Percentiles rank a stretch among this genome's conserved stretches.
These are phyloP conservation scores for Scenedesmus sp. DNA, from an alignment of 163 green algal species.

Conservation along the genomic window DNA sequence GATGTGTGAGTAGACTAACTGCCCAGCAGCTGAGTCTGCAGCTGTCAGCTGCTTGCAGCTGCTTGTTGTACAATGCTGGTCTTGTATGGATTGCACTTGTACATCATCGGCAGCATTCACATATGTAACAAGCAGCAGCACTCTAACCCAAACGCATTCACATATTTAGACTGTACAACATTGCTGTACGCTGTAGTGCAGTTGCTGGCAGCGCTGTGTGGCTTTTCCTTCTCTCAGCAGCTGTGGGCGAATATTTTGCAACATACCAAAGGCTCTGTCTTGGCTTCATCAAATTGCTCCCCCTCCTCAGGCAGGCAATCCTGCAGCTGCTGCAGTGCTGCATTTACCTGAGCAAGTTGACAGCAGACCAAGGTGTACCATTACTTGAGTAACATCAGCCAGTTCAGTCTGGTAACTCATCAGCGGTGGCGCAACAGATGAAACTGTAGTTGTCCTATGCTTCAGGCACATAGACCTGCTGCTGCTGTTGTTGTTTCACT, in stretches of 20 bases:
- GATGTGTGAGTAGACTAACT: background rate
- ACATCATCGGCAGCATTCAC: background rate
- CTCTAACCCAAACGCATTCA: too few species aligned
- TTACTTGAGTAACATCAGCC: background rate
- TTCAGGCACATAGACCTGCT: background rate
- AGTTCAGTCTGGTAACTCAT: background rate
- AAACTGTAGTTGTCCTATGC: too few species aligned
- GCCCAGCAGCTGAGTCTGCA: background rate
- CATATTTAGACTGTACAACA: too few species aligned
- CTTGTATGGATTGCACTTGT: background rate
- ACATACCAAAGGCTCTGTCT: background rate
- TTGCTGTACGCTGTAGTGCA: background rate
- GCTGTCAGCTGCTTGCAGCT: background rate
- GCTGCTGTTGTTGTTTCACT: background rate
- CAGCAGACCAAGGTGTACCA: background rate
- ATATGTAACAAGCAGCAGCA: too few species aligned
- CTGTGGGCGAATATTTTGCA: background rate
- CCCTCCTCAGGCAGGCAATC: constrained; percentile 30
- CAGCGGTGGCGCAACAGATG: background rate
- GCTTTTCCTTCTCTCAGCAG: background rate
- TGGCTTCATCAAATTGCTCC: background rate
- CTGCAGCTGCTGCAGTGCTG: constrained; percentile 38
- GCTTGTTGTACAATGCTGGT: background rate
- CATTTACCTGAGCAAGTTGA: constrained; percentile 23
- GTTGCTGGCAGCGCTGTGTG: background rate